Percentiles rank a stretch among this genome's conserved stretches.
Conservation (phyloP, 768 basidiomycete genomes). For the Brasilioporus rufonigricans region DNA sequence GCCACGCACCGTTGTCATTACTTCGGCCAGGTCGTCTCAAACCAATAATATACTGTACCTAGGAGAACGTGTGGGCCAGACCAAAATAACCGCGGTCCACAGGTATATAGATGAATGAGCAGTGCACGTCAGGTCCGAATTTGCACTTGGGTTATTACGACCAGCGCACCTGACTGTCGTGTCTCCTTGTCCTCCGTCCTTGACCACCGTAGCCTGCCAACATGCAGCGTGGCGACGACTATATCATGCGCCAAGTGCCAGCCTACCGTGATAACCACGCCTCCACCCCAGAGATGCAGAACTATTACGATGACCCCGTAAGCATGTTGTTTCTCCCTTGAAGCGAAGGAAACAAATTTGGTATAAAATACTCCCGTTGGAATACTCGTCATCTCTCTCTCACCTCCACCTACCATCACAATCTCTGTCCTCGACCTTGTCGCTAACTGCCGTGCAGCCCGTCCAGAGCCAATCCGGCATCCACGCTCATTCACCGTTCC, state of each 20-base stretch:
- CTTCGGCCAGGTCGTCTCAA: no score
- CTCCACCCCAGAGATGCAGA: conserved; percentile 26
- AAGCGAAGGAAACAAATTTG: conserved; percentile 1
- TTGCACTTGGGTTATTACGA: not conserved
- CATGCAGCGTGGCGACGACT: conserved; percentile 25
- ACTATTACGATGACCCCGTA: conserved; percentile 30
- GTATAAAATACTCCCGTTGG: conserved; percentile 1
- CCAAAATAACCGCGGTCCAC: no score
- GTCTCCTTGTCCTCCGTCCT: not conserved
- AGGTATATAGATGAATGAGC: no score
- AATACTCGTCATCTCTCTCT: not conserved
- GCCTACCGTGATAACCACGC: conserved; percentile 20
- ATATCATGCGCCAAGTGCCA: conserved; percentile 27
- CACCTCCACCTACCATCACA: not conserved
- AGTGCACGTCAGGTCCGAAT: not conserved
- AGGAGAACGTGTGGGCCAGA: no score
- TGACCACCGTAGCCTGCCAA: not conserved
- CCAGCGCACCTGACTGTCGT: not conserved
- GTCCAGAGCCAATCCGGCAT: conserved; percentile 31
- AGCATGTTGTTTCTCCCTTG: not conserved
- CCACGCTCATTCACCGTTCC: conserved; percentile 36
- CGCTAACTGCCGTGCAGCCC: conserved; percentile 23
- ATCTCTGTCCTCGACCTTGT: not conserved
- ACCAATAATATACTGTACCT: no score
- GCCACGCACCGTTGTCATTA: no score